Evolutionary conservation across 352 stramenopile genomes (phyloP), one percentile per base, ranked within the genome.

Genomic region (Phytophthora europaea): DNA sequence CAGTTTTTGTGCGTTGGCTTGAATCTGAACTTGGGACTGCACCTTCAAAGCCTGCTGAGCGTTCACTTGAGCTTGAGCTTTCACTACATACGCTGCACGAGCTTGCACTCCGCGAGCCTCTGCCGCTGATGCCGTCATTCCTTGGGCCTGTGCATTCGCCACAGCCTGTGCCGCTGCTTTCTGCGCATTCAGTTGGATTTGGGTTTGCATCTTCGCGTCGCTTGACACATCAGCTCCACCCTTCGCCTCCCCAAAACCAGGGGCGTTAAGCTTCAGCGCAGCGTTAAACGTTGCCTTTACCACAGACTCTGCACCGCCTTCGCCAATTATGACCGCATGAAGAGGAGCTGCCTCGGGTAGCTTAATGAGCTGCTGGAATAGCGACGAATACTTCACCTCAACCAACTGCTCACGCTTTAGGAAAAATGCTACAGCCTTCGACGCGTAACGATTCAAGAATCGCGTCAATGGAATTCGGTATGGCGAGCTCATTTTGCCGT

Each of bases 351-450:
- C 94, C 63, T 98, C 92, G 3, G 97, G 87, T 6, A 98, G 67
- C 63, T 97, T 97, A 38, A 99, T 73, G 18, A 99, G 74, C 60
- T 98, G 90, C 70, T 98, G 91, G 66, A 99, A 99, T 6, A 99
- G 87, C 57, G 94, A 94, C 55, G 89, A 97, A 62, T 98, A 98
- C 51, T 96, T 89, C 22, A 89, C 69, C 60, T 97, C 85, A 13
- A 90, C 76, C 57, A 98, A 74, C 36, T 92, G 85, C 9, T 97
- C 87, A 7, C 84, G 84, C 63, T 96, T 96, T 7, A 98, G 59
- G 66, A 99, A 98, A 67, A 91, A 97, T 22, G 94, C 79, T 38
- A 98, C 83, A 2, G 88, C 78, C 51, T 90, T 86, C 12, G 91
- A 84, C 20, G 92, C 83, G 75, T 98, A 98, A 23, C 93, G 93